Conservation (phyloP, 2,329 filamentous ascomycete genomes). For the Fusarium humuli region DNA sequence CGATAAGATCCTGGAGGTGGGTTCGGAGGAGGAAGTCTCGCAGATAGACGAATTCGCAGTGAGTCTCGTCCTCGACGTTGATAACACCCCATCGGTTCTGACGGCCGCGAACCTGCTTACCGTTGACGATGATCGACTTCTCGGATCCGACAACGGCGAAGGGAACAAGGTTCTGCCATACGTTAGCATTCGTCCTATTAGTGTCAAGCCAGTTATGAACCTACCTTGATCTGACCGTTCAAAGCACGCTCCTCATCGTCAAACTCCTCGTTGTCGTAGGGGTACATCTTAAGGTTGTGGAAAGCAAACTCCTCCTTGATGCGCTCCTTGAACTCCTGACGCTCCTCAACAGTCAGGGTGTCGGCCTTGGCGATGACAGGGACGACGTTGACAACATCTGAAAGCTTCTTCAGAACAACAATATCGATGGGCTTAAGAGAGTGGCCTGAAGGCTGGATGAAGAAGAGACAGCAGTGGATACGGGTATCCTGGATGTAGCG, state of each 20-base stretch:
- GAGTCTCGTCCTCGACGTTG: slow-evolving; percentile 99
- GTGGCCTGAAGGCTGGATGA: slow-evolving; percentile 98
- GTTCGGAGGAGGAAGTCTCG: slow-evolving; percentile 98
- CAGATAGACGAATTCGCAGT: slow-evolving; percentile 99
- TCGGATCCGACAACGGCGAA: slow-evolving; percentile 98
- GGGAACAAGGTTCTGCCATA: slow-evolving; percentile 82
- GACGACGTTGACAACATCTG: slow-evolving; percentile 98
- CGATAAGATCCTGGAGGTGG: slow-evolving; percentile 97
- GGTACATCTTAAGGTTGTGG: slow-evolving; percentile 99
- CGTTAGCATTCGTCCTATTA: slow-evolving; percentile 50
- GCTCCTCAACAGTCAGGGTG: slow-evolving; percentile 94
- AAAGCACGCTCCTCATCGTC: slow-evolving; percentile 94
- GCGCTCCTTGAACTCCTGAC: slow-evolving; percentile 95
- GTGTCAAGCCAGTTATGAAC: slow-evolving; percentile 32
- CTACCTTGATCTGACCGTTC: slow-evolving; percentile 96
- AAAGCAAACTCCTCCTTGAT: slow-evolving; percentile 99
- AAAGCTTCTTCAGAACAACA: slow-evolving; percentile 99
- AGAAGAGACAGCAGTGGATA: slow-evolving; percentile 99
- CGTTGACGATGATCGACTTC: slow-evolving; percentile 96
- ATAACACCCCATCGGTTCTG: slow-evolving; percentile 99
- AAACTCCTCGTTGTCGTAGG: slow-evolving; percentile 98
- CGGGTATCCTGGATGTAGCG: slow-evolving; percentile 99
- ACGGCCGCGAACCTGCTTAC: slow-evolving; percentile 95
- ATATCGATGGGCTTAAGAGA: slow-evolving; percentile 99
- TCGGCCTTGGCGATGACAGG: slow-evolving; percentile 99